Conservation (phyloP, 2,329 filamentous ascomycete genomes). For the Fusarium camptoceras region DNA sequence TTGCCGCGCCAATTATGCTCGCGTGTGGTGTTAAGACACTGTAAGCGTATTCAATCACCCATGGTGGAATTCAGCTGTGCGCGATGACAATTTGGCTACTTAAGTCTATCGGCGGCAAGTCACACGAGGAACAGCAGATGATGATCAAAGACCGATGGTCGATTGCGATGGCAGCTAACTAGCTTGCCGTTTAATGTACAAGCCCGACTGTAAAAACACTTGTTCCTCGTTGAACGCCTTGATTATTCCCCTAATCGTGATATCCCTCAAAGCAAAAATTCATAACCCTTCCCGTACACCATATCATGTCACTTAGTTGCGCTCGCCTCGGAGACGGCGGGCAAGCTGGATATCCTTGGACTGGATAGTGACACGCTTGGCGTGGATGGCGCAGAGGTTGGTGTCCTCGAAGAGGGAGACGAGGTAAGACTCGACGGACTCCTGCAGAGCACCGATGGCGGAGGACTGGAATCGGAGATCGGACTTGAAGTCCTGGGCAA, state of each 20-base stretch:
- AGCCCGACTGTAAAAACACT: constrained; percentile 53
- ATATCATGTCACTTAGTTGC: constrained; percentile 70
- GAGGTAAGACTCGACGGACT: constrained; percentile 98
- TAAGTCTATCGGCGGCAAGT: neutral
- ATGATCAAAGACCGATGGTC: constrained; percentile 40
- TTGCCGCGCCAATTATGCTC: neutral
- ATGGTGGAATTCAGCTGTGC: rapidly evolving
- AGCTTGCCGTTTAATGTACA: constrained; percentile 58
- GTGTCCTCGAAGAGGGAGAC: constrained; percentile 98
- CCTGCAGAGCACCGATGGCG: constrained; percentile 95
- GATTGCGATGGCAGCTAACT: constrained; percentile 43
- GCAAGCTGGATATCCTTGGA: constrained; percentile 97
- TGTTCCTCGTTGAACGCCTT: constrained; percentile 59
- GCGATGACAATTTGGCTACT: neutral
- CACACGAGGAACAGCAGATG: constrained; percentile 10
- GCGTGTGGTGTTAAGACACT: neutral
- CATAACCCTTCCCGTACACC: constrained; percentile 53
- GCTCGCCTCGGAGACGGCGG: constrained; percentile 92
- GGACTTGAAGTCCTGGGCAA: constrained; percentile 95
- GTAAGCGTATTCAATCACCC: neutral
- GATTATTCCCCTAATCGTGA: constrained; percentile 58
- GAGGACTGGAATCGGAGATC: constrained; percentile 98
- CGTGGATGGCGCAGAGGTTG: constrained; percentile 98
- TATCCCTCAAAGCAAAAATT: constrained; percentile 55
- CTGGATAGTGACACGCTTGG: constrained; percentile 99